phyloP scores from a whole-genome alignment of 2,329 filamentous ascomycete species.

The Hymenoscyphus fructigenus region DNA sequence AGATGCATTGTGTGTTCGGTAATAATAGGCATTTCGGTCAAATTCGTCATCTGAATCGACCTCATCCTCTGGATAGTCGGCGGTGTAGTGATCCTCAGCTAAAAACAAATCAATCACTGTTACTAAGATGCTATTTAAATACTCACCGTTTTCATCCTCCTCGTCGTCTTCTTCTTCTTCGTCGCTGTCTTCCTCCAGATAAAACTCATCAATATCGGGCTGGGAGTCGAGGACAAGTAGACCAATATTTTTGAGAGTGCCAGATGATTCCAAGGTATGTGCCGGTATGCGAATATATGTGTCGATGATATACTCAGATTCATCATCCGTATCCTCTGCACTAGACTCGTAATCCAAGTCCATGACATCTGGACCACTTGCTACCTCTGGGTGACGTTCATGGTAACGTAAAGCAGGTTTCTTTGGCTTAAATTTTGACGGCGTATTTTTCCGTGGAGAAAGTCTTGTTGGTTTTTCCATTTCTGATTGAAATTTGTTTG shows the following conservation, averaged over 20 bases:
- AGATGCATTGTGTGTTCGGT: conserved; percentile 42
- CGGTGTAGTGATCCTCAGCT: conserved; percentile 77
- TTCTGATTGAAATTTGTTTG: conserved; percentile 13
- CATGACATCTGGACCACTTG: conserved; percentile 32
- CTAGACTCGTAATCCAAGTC: conserved; percentile 43
- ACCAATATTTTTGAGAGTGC: conserved; percentile 49
- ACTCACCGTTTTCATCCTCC: conserved; percentile 63
- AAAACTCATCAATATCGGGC: conserved; percentile 55
- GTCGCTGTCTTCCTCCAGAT: conserved; percentile 56
- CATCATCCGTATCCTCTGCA: conserved; percentile 45
- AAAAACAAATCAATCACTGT: conserved; percentile 19
- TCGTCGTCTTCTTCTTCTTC: conserved; percentile 63
- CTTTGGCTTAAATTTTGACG: conserved; percentile 54
- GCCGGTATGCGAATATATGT: conserved; percentile 63
- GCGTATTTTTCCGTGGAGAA: conserved; percentile 19
- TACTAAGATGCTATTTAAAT: not conserved
- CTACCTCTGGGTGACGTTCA: conserved; percentile 52
- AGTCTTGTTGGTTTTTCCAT: conserved; percentile 13
- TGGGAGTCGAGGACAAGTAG: conserved; percentile 36
- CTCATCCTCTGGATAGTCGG: conserved; percentile 80
- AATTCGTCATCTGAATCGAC: conserved; percentile 70
- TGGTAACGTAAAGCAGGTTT: conserved; percentile 53
- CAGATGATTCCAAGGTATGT: conserved; percentile 47
- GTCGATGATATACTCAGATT: conserved; percentile 62
- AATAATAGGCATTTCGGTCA: conserved; percentile 55